Percentiles rank a stretch among this genome's conserved stretches.
phyloP scores from a whole-genome alignment of 345 rosid genomes.

The Rhizophora mangle region DNA sequence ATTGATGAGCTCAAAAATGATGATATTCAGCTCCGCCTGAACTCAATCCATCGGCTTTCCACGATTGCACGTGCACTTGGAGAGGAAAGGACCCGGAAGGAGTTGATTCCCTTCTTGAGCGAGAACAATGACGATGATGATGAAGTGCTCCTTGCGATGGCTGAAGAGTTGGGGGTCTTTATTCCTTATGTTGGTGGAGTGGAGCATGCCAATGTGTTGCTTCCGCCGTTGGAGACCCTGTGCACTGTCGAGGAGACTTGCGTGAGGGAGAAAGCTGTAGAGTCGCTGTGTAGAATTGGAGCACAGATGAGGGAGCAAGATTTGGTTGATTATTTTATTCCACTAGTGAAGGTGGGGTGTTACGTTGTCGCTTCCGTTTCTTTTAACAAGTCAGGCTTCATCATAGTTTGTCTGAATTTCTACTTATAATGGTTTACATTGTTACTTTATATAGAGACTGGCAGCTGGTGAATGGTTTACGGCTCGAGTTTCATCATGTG shows the following conservation, averaged over 20 bases:
- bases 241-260: conserved; percentile 91
- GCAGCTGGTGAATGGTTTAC: conserved; percentile 99
- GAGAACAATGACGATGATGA: conserved; percentile 97
- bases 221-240: conserved; percentile 80
- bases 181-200: conserved; percentile 91
- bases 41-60: conserved; percentile 82
- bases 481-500: conserved; percentile 89
- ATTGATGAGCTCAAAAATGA: conserved; percentile 94
- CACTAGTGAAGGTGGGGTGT: conserved; percentile 70
- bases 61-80: conserved; percentile 97
- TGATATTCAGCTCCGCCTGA: conserved; percentile 88
- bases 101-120: conserved; percentile 77
- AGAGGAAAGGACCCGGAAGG: conserved; percentile 89
- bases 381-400: too few relatives aligned
- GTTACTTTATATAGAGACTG: conserved; percentile 51
- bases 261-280: conserved; percentile 86
- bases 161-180: conserved; percentile 87
- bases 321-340: conserved; percentile 69
- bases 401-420: too few relatives aligned
- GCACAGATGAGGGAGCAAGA: conserved; percentile 88
- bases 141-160: conserved; percentile 95
- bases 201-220: conserved; percentile 71
- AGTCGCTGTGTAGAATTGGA: conserved; percentile 79
- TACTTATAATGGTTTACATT: neutral
- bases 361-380: neutral